Percentiles rank a stretch among this genome's conserved stretches.
These are phyloP conservation scores for Globisporangium paddicum DNA, from an alignment of 352 stramenopile genomes.

Conservation along the genomic window DNA sequence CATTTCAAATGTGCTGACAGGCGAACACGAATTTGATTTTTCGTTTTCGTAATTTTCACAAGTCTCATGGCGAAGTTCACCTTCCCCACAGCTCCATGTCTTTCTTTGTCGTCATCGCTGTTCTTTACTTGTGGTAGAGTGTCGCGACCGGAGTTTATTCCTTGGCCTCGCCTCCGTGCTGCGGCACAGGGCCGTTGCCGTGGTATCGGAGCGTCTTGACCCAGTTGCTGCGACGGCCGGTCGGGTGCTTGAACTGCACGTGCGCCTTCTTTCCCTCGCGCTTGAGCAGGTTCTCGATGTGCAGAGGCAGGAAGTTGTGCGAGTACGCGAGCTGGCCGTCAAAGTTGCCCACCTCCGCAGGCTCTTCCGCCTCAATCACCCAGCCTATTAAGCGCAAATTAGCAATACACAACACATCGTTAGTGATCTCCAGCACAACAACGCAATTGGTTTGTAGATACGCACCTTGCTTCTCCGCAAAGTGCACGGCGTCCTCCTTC, in stretches of 20 bases:
- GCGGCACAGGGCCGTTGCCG: conserved; percentile 67
- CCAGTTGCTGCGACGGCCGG: conserved; percentile 77
- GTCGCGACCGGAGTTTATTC: conserved; percentile 22
- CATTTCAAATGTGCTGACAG: too few relatives aligned
- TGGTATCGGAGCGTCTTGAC: conserved; percentile 88
- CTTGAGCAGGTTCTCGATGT: conserved; percentile 77
- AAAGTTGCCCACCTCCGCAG: conserved; percentile 62
- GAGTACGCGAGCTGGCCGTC: conserved; percentile 81
- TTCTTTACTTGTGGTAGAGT: background rate
- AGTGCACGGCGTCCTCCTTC: conserved; percentile 74
- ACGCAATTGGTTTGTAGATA: background rate
- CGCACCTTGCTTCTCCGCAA: conserved; percentile 71
- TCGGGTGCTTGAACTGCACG: conserved; percentile 74
- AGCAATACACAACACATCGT: background rate
- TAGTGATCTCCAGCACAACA: background rate
- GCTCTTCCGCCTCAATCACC: conserved; percentile 80
- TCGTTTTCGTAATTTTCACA: conserved; percentile 1
- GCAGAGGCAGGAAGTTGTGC: conserved; percentile 79
- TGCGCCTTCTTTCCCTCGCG: conserved; percentile 72
- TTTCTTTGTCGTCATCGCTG: background rate
- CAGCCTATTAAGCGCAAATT: conserved; percentile 42
- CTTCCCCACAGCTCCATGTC: background rate
- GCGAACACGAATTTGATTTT: background rate
- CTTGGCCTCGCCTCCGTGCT: conserved; percentile 79
- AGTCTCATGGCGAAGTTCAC: too few relatives aligned